phyloP scores from a whole-genome alignment of 177 flowering plant genomes.

The Telopea speciosissima region DNA sequence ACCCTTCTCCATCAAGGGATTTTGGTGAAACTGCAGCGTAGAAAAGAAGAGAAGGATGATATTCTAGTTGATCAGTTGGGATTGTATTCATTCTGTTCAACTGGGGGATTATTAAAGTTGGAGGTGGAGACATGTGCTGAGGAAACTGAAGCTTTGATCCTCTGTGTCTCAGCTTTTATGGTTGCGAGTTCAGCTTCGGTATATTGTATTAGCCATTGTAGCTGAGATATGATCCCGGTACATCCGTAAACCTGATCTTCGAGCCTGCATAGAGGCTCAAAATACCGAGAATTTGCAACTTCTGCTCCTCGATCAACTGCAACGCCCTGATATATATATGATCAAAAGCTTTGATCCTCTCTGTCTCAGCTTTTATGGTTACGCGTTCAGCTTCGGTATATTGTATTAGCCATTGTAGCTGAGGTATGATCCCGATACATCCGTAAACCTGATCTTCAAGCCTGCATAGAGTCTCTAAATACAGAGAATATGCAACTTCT shows the following conservation, averaged over 20 bases:
- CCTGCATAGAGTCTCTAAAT: conserved; percentile 31
- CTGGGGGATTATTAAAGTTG: too few species aligned
- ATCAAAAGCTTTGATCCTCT: too few species aligned
- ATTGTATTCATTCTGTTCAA: too few species aligned
- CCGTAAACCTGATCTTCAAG: conserved; percentile 39
- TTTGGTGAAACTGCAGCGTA: too few species aligned
- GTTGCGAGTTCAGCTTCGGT: conserved; percentile 22
- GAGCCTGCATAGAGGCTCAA: conserved; percentile 31
- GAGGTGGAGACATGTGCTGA: too few species aligned
- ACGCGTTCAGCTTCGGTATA: conserved; percentile 21
- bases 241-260: conserved; percentile 41
- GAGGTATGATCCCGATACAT: conserved; percentile 25
- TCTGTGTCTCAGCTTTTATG: too few species aligned
- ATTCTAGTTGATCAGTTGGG: too few species aligned
- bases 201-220: conserved; percentile 24
- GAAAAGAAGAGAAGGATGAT: too few species aligned
- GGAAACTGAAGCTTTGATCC: too few species aligned
- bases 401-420: conserved; percentile 24
- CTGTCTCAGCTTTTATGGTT: conserved; percentile 24
- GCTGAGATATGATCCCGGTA: conserved; percentile 21
- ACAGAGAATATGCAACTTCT: conserved; percentile 29
- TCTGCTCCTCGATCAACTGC: conserved; percentile 19
- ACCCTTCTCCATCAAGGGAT: conserved; percentile 70
- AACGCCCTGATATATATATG: conserved; percentile 18
- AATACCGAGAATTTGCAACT: conserved; percentile 29